Percentiles rank a stretch among this genome's conserved stretches.
Conservation (phyloP, 331 rosid genomes). For the Acacia pycnantha region DNA sequence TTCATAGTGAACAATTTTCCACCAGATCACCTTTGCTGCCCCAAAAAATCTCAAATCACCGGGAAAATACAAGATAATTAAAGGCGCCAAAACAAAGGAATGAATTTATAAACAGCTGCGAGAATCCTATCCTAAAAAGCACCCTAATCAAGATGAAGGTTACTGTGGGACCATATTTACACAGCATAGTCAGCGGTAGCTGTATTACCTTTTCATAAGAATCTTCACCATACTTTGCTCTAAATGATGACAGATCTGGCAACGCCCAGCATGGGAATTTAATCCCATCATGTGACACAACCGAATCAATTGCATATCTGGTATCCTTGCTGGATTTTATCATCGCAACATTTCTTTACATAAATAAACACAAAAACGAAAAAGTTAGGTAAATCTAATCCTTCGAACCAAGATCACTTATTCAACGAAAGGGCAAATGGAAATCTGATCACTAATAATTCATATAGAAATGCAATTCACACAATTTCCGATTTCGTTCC, state of each 20-base stretch:
- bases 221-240: conserved; percentile 55
- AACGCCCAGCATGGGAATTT: conserved; percentile 89
- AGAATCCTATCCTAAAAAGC: background rate
- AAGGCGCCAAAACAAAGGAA: background rate
- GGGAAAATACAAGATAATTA: background rate
- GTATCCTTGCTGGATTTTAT: conserved; percentile 83
- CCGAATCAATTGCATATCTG: conserved; percentile 72
- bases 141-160: no score
- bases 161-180: background rate
- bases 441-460: background rate
- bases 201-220: conserved; percentile 65
- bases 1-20: background rate
- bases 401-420: background rate
- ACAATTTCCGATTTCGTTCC: background rate
- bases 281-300: conserved; percentile 80
- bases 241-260: conserved; percentile 62
- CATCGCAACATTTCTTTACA: conserved; percentile 70
- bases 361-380: background rate
- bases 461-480: background rate
- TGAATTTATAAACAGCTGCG: background rate
- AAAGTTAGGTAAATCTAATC: background rate
- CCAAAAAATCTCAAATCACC: background rate
- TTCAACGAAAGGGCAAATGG: background rate
- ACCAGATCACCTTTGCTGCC: background rate
- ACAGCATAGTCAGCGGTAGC: background rate